Conservation (phyloP, 352 stramenopile genomes). For the Sclerospora graminicola region DNA sequence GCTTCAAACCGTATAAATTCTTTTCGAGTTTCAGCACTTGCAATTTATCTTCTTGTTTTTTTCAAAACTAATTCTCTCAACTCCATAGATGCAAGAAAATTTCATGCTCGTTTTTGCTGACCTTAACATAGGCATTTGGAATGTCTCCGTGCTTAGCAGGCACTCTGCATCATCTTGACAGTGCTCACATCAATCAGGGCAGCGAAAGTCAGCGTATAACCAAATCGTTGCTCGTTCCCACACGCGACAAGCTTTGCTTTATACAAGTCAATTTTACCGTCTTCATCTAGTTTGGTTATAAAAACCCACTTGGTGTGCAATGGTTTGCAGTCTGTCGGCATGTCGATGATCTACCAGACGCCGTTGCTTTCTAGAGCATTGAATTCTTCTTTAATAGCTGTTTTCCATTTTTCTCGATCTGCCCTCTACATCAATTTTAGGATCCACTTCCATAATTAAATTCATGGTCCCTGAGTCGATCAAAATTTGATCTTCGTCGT, state of each 20-base stretch:
- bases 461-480: too few relatives aligned
- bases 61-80: not conserved
- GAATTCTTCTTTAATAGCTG: too few relatives aligned
- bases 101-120: not conserved
- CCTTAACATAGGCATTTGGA: not conserved
- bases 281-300: not conserved
- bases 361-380: too few relatives aligned
- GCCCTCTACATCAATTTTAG: too few relatives aligned
- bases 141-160: not conserved
- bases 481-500: too few relatives aligned
- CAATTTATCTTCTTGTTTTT: not conserved
- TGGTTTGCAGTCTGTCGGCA: too few relatives aligned
- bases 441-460: too few relatives aligned
- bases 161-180: not conserved
- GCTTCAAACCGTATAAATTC: conserved; percentile 1
- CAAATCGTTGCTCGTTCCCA: not conserved
- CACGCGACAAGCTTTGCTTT: not conserved
- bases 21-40: not conserved
- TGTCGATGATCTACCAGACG: too few relatives aligned
- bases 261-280: not conserved
- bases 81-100: conserved; percentile 1
- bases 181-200: not conserved
- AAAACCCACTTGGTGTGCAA: not conserved
- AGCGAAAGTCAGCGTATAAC: not conserved
- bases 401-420: too few relatives aligned